Evolutionary conservation across 352 stramenopile species (phyloP), one percentile per base, ranked within the genome.

Genomic region (Phytophthora syringae): DNA sequence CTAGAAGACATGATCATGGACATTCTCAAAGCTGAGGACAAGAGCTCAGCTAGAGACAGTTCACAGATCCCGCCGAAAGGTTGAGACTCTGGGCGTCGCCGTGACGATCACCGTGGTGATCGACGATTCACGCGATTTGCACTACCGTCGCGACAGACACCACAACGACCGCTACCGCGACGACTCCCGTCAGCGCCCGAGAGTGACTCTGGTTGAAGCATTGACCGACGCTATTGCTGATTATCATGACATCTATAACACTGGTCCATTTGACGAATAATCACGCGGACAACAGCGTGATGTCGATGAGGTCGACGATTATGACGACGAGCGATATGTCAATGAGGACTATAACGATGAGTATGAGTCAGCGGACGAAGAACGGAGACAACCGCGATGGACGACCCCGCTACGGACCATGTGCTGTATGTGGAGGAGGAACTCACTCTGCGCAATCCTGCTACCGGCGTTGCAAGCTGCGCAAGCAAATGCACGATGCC

Each of bases 401-500:
- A n/a, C n/a, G n/a, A 32, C 27, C 27, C 5, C 27, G 27, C 9
- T 42, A 42, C 15, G 34, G 34, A 6, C 34, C 47, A 5, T 53
- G 47, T 24, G 47, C 47, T 6, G 47, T 25, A 2, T 53, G 27
- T 12, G 27, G 27, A 1, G 27, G 25, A 12, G 24, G n/a, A 7
- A n/a, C 2, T 6, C 47, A 42, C 20, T 53, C 27, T 2, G 47
- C 27, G 0, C 47, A 53, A 15, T 53, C 39, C 18, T 53, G 27
- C 27, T 12, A 25, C 27, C 15, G 11, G 1, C 25, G 47, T 7
- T 53, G 27, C 16, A 48, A 56, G 20, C 16, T 53, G 25, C 40
- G 47, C 15, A 42, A 53, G 16, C 47, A 53, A 53, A 25, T 53
- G 3, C 47, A 53, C n/a, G 47, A 39, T 7, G 27, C 27, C 2